Evolutionary conservation across 495 filamentous ascomycete genomes (phyloP).

Genomic region (Darksidea phi): DNA sequence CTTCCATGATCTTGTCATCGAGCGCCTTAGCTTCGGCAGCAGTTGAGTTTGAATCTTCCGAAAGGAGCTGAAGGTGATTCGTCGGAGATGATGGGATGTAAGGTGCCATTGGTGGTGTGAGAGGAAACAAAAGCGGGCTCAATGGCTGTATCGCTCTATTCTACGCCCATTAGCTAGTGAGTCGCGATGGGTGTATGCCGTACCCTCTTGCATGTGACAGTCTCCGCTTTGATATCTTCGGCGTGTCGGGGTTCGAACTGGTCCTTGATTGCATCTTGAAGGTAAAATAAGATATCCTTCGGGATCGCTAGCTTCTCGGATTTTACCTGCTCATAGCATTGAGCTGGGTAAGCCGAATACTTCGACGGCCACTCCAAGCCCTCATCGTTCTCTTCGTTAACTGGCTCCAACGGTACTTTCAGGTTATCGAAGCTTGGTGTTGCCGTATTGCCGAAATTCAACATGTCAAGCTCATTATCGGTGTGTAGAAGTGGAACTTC

Average conservation of each 20-base stretch:
- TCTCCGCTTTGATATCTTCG: slow-evolving; percentile 25
- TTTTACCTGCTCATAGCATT: slow-evolving; percentile 34
- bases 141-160: slow-evolving; percentile 44
- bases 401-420: slow-evolving; percentile 46
- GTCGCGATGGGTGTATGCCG: not conserved
- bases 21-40: slow-evolving; percentile 50
- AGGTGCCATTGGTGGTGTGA: slow-evolving; percentile 41
- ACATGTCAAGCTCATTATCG: slow-evolving; percentile 41
- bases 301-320: slow-evolving; percentile 51
- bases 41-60: slow-evolving; percentile 50
- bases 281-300: slow-evolving; percentile 42
- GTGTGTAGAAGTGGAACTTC: slow-evolving; percentile 37
- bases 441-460: slow-evolving; percentile 26
- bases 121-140: slow-evolving; percentile 61
- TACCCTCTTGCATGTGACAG: slow-evolving; percentile 14
- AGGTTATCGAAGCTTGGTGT: slow-evolving; percentile 18
- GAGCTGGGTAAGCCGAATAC: slow-evolving; percentile 33
- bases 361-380: slow-evolving; percentile 50
- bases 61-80: slow-evolving; percentile 54
- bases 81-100: slow-evolving; percentile 51
- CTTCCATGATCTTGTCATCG: slow-evolving; percentile 45
- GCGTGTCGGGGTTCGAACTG: not conserved
- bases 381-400: slow-evolving; percentile 52
- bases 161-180: slow-evolving; percentile 33
- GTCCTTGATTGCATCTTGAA: slow-evolving; percentile 44